Conservation (phyloP, 331 rosid species). For the Quercus phellos region DNA sequence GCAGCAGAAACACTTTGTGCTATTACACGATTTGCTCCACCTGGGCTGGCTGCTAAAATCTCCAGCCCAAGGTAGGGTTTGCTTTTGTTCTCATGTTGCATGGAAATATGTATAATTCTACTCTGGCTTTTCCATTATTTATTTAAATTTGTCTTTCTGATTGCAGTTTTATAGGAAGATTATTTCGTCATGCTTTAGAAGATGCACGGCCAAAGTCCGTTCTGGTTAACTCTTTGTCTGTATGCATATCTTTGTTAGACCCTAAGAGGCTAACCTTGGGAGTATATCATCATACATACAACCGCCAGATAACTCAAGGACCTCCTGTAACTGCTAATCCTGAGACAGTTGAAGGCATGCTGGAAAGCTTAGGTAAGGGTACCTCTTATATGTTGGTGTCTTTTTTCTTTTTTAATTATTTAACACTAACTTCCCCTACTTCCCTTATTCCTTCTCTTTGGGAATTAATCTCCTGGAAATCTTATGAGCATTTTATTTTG, state of each 20-base stretch:
- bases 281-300: slow-evolving; percentile 58
- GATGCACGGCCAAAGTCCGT: slow-evolving; percentile 92
- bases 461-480: not conserved
- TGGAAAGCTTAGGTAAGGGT: slow-evolving; percentile 80
- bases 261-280: slow-evolving; percentile 80
- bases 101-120: not conserved
- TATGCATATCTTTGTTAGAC: slow-evolving; percentile 95
- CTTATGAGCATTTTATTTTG: not conserved
- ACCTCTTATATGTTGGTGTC: not conserved
- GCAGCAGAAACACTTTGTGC: slow-evolving; percentile 98
- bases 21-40: slow-evolving; percentile 92
- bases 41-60: slow-evolving; percentile 79
- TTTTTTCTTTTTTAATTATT: not conserved
- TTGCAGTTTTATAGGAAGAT: slow-evolving; percentile 89
- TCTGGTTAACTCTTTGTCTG: slow-evolving; percentile 81
- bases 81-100: not conserved
- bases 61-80: slow-evolving; percentile 74
- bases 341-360: slow-evolving; percentile 95
- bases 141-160: slow-evolving; percentile 4
- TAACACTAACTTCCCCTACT: not conserved
- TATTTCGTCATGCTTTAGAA: slow-evolving; percentile 88
- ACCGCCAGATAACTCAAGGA: slow-evolving; percentile 67
- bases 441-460: not conserved
- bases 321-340: slow-evolving; percentile 68
- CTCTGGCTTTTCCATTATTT: slow-evolving; percentile 4